Conservation (phyloP, 371 early-diverging fungal genomes). For the Mortierella sp. region DNA sequence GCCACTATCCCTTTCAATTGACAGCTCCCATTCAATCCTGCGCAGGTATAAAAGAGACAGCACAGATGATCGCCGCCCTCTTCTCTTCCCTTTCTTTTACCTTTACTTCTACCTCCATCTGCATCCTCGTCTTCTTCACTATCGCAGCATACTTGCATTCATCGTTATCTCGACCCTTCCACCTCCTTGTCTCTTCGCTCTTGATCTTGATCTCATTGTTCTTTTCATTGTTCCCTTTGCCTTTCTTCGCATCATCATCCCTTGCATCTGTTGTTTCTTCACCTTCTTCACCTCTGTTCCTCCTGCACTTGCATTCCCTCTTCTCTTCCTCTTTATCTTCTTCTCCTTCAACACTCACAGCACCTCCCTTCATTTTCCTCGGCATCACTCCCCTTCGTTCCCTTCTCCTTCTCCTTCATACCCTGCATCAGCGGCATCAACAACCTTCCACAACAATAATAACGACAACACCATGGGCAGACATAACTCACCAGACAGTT, state of each 20-base stretch:
- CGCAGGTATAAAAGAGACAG: not conserved
- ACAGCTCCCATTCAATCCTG: not conserved
- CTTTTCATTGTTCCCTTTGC: not conserved
- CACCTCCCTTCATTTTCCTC: not conserved
- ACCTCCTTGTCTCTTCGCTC: no score
- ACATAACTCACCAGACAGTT: conserved; percentile 21
- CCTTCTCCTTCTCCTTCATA: not conserved
- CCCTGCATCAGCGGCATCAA: not conserved
- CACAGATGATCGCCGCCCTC: not conserved
- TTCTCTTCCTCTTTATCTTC: not conserved
- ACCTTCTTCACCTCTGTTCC: not conserved
- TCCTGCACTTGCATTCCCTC: not conserved
- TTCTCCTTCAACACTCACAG: not conserved
- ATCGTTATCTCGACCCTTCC: not conserved
- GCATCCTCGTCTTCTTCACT: not conserved
- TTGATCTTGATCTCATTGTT: not conserved
- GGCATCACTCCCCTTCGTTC: not conserved
- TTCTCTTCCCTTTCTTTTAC: not conserved
- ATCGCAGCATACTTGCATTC: not conserved
- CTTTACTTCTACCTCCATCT: not conserved
- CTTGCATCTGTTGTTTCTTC: not conserved
- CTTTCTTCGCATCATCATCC: not conserved
- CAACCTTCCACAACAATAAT: not conserved
- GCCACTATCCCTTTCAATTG: not conserved
- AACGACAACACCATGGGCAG: conserved; percentile 15